Evolutionary conservation across 2,329 filamentous ascomycete species (phyloP), one percentile per base, ranked within the genome.

Genomic region (Dendrostoma leiphaemia): DNA sequence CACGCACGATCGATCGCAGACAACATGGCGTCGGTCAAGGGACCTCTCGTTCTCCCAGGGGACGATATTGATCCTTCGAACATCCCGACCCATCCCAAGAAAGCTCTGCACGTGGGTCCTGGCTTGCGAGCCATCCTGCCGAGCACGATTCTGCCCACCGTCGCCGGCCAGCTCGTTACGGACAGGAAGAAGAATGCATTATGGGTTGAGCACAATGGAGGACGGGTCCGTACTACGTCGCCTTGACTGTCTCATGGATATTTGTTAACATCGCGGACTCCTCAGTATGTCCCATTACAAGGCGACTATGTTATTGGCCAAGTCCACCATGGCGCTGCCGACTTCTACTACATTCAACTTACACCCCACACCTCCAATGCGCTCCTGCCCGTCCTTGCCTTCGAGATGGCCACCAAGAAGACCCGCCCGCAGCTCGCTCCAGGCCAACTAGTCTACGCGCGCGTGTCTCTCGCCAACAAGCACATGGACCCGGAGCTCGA

Each of bases 391-490:
- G 89, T 96, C 61, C 80, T 97, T 19, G 84, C 91, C n/a, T 99
- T 99, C 69, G 93, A 97, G 71, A 85, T 86, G 59, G 94, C 91
- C 17, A 91, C 88, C 41, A 94, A 92, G 71, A 97, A 97, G 74
- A 96, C 90, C 3, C 82, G 92, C 1, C 94, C 94, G 0, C 80
- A 90, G 60, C 81, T 97, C 40, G 76, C 79, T 26, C 66, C 83
- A 13, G 91, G 91, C 34, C 85, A 90, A 49, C 75, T 97, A 26
- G 90, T 97, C 32, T 97, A 97, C 73, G 93, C 92, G 34, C 88
- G 93, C 59, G 84, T 99, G 40, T 77, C 82, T 26, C 82, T 88
- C 37, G 87, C 89, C 17, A 88, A 90, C 64, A 86, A 87, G 60
- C 88, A 92, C 70, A 90, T 92, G 74, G 91, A 97, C 65, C 49